A percentile compares a stretch with the other conserved stretches of the same genome.
Evolutionary conservation across 2,329 filamentous ascomycete genomes (phyloP).

Genomic region (Epichloe brachyelytri): DNA sequence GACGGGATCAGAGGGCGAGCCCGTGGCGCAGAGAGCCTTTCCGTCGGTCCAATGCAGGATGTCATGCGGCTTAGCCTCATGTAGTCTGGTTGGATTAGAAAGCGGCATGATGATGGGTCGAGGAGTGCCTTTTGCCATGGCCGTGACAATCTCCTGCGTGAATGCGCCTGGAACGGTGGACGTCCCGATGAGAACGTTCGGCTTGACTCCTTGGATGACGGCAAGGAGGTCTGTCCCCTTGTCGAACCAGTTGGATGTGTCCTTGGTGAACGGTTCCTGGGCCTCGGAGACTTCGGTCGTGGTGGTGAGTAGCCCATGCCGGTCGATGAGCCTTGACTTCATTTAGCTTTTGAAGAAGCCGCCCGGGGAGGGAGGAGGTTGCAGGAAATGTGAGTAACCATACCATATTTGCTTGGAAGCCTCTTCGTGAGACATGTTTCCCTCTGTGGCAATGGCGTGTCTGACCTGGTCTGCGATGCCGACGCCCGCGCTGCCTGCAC

Average conservation of each 20-base stretch:
- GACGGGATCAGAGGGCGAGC: slow-evolving; percentile 69
- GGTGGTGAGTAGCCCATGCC: slow-evolving; percentile 59
- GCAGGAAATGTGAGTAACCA: slow-evolving; percentile 3
- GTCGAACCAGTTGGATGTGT: slow-evolving; percentile 49
- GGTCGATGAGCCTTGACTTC: slow-evolving; percentile 58
- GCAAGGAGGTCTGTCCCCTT: slow-evolving; percentile 47
- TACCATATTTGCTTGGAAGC: slow-evolving; percentile 70
- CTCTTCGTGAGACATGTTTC: slow-evolving; percentile 55
- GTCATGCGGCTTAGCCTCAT: slow-evolving; percentile 69
- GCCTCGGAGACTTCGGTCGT: slow-evolving; percentile 50
- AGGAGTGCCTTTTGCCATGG: slow-evolving; percentile 62
- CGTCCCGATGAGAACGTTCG: slow-evolving; percentile 73
- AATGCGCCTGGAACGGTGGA: slow-evolving; percentile 68
- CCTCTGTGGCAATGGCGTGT: slow-evolving; percentile 63
- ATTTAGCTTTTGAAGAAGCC: not conserved
- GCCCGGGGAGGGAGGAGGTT: not conserved
- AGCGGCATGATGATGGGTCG: slow-evolving; percentile 71
- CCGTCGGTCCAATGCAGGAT: slow-evolving; percentile 68
- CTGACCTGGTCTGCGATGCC: slow-evolving; percentile 78
- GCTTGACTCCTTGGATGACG: slow-evolving; percentile 58
- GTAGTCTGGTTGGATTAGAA: slow-evolving; percentile 72
- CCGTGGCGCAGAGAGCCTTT: slow-evolving; percentile 67
- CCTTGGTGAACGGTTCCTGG: slow-evolving; percentile 54
- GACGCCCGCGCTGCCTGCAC: slow-evolving; percentile 68
- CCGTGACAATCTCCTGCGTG: slow-evolving; percentile 57